These are phyloP conservation scores for Lupinus albus DNA, from an alignment of 306 rosid genomes.

Conservation along the genomic window DNA sequence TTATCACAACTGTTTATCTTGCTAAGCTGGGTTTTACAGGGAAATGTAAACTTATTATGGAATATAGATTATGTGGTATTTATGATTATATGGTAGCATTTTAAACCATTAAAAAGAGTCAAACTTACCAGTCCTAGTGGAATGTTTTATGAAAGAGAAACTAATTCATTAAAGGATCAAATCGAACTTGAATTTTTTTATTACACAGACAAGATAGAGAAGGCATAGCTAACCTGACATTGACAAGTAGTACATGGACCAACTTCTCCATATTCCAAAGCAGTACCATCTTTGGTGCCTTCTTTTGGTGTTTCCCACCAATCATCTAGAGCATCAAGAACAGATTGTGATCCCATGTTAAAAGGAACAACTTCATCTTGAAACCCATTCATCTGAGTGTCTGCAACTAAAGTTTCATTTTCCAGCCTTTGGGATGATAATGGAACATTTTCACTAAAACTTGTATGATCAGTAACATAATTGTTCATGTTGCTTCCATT, in stretches of 20 bases:
- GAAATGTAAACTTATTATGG: too few relatives aligned
- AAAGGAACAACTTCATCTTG: constrained; percentile 50
- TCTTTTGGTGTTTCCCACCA: constrained; percentile 90
- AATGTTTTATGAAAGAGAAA: constrained; percentile 13
- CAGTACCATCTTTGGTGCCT: constrained; percentile 56
- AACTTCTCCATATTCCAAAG: constrained; percentile 78
- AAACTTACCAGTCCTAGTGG: background rate
- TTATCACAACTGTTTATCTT: constrained; percentile 13
- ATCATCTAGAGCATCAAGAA: constrained; percentile 52
- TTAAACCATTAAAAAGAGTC: constrained; percentile 5
- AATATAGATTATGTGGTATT: background rate
- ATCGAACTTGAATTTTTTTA: constrained; percentile 23
- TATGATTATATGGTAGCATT: constrained; percentile 16
- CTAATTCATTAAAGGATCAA: constrained; percentile 26
- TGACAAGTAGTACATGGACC: constrained; percentile 80
- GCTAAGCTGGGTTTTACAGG: constrained; percentile 1
- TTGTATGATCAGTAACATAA: constrained; percentile 37
- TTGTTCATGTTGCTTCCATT: background rate
- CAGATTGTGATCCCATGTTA: constrained; percentile 41
- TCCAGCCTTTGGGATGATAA: constrained; percentile 35
- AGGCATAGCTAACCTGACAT: constrained; percentile 74
- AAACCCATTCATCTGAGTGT: constrained; percentile 42
- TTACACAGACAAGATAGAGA: constrained; percentile 26
- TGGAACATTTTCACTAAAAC: constrained; percentile 32
- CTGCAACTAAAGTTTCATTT: constrained; percentile 42